Base-by-base conservation (phyloP, 495 filamentous ascomycete species). In the Rhypophila decipiens region DNA sequence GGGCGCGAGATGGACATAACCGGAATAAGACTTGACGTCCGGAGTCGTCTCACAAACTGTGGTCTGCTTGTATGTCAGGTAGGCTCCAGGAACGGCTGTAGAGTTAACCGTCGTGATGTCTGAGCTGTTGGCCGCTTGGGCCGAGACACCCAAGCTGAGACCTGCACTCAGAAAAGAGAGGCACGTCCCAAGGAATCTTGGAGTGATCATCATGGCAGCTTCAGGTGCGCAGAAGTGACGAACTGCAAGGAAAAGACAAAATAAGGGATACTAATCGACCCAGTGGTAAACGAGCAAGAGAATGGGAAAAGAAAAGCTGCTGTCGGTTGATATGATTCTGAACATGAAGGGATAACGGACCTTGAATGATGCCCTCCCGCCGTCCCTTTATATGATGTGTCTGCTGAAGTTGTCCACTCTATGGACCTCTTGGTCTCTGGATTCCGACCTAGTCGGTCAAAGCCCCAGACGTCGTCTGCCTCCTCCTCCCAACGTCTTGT, bases 1-100 rank as follows among this genome's bases (percentile, higher is more conserved):
- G n/a, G 61, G 58, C 3, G 60, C 60, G 18, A 73, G 60, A 43
- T 76, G 66, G n/a, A 73, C 65, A 50, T 72, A 72, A 44, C 68
- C 70, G 31, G 58, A 59, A 46, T 67, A 74, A 24, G 71, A 78
- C 65, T 61, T 72, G 36, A 55, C 50, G 21, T 46, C 55, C 1
- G 50, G 53, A 5, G 53, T 53, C 13, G 57, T 57, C 24, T 61
- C 59, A 41, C 59, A 65, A 41, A 65, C 50, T 24, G 20, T 22
- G n/a, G 55, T 48, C 59, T 31, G 27, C 27, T 31, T 31, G 27
- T 31, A 31, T 31, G 27, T 31, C 7, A 31, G 27, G 13, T 31
- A 31, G 7, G 27, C 27, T 13, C 27, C 27, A 31, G 27, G 27
- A 31, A 31, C 27, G 7, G 27, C 27, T 7, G 27, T 31, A 31